Evolutionary conservation across 1,284 basidiomycete genomes (phyloP), one percentile per base, ranked within the genome.

Genomic region (Mycena citricolor): DNA sequence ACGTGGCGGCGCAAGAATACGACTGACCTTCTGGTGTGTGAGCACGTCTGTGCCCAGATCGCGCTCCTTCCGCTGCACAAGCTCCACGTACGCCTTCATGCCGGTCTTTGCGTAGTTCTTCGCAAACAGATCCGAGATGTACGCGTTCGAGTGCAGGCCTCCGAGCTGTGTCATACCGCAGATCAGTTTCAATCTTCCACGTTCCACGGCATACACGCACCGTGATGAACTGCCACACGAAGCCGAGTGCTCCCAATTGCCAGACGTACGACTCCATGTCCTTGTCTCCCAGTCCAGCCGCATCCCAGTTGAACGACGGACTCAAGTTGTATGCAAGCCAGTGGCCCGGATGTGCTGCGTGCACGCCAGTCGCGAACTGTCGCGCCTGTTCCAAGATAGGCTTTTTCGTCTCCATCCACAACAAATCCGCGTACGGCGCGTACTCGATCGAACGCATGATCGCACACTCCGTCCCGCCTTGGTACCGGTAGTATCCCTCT

Each of bases 361-460:
- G 90, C 28, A 97, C 91, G 40, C 93, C 92, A 14, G 79, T 74
- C 8, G 94, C 86, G 61, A 99, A 99, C 73, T 97, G 92, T 61
- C 81, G 81, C 24, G 95, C 97, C 70, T 99, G 95, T 1, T 83
- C 70, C 37, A 95, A 73, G 67, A 97, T 95, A n/a, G 95, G 95
- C 61, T 81, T 88, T 76, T 94, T 94, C 51, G 97, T 99, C 77
- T 99, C 95, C 93, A 97, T 95, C 93, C 93, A 94, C 54, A 94
- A 63, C 42, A 94, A 69, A 65, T 97, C 94, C 29, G 91, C 86
- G 66, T 95, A 92, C 2, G 92, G 94, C 17, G 93, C 93, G 61
- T 93, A 99, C 25, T 92, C 94, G 54, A 93, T 74, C 22, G 90
- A 90, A 51, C 95, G 91, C 70, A 90, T 88, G 63, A 99, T 80